Evolutionary conservation across 805 yeast species (phyloP), one percentile per base, ranked within the genome.

Genomic region (Yamadazyma scolyti): DNA sequence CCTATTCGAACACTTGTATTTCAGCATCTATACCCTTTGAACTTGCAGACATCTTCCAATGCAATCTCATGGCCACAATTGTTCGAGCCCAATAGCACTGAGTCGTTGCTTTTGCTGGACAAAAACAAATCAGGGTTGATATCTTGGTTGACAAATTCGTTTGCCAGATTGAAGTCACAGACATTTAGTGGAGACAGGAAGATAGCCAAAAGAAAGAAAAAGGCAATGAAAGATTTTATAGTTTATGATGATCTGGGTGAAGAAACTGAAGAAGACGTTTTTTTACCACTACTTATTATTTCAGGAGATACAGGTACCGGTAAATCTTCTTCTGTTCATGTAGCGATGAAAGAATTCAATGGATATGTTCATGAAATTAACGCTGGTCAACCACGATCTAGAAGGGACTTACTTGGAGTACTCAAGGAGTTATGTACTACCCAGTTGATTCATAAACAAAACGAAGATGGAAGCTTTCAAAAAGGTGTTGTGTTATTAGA

Each of bases 291-390:
- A 3, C 55, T 82, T 50, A 73, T 85, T 9, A 46, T 86, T 3
- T 62, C 69, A 34, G 98, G 98, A 0, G 75, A 79, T 0, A 50
- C 67, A 0, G 95, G 95, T 0, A 65, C 75, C 8, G 94, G 96
- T 2, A 90, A 90, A 51, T 80, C 93, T 1, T 68, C 87, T 0
- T 56, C 88, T 0, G 66, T 90, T 0, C 74, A 83, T 42, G 75
- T 94, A 0, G 71, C 81, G 3, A 76, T 82, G 49, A 61, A 73
- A 7, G 77, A 75, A 26, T 42, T 79, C 7, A 62, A 66, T 12
- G 89, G 89, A 0, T 83, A 79, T 44, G 82, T 89, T 3, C 81
- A 83, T 51, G 97, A 90, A 51, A 66, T 89, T 17, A 86, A 85
- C 52, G 65, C 88, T 0, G 75, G 87, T n/a, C 80, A 76, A 43